A percentile compares a stretch with the other conserved stretches of the same genome.
These are phyloP conservation scores for Cystobasidium pallidum DNA, from an alignment of 1,284 basidiomycete species.

Conservation along the genomic window DNA sequence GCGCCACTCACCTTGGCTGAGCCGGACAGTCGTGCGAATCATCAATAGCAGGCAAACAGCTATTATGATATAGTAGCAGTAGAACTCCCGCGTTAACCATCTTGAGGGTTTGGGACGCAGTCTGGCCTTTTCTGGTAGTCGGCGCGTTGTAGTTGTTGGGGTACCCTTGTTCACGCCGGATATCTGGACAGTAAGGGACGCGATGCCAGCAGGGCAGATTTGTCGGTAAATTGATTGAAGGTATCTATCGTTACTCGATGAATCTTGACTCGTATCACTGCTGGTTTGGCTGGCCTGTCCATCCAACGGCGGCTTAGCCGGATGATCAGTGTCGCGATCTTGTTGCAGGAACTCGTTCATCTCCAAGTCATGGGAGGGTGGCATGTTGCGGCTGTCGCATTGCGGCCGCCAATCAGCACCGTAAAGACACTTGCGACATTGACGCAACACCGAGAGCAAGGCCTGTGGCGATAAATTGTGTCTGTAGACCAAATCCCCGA, in stretches of 20 bases:
- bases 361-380: slow-evolving; percentile 9
- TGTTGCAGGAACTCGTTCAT: slow-evolving; percentile 16
- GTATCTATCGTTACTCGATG: not conserved
- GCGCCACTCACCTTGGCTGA: slow-evolving; percentile 76
- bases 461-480: no score
- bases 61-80: slow-evolving; percentile 71
- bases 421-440: no score
- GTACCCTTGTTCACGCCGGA: not conserved
- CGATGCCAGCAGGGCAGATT: slow-evolving; percentile 23
- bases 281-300: not conserved
- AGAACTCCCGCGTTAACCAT: slow-evolving; percentile 84
- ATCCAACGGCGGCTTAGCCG: not conserved
- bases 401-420: no score
- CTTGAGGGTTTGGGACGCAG: slow-evolving; percentile 54
- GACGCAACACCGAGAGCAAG: no score
- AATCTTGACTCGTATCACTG: not conserved
- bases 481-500: no score
- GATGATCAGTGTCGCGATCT: not conserved
- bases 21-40: slow-evolving; percentile 74
- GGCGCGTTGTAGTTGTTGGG: not conserved
- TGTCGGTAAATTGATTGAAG: not conserved
- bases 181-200: slow-evolving; percentile 24
- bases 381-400: no score
- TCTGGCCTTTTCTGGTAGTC: not conserved
- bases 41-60: slow-evolving; percentile 72